Percentiles rank a stretch among this genome's conserved stretches.
Evolutionary conservation across 331 rosid genomes (phyloP).

Genomic region (Acacia pycnantha): DNA sequence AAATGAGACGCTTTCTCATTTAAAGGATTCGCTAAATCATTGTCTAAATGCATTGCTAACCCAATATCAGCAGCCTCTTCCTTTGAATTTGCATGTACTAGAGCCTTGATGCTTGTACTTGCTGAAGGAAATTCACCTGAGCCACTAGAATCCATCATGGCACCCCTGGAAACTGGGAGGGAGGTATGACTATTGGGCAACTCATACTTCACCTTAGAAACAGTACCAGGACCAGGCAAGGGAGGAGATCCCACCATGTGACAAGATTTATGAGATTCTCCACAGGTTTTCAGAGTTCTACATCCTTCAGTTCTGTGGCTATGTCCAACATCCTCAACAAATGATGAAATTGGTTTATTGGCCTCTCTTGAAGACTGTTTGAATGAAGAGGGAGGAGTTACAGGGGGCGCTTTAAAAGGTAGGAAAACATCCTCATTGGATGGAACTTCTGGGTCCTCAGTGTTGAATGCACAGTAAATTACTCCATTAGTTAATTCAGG

Average conservation of each 20-base stretch:
- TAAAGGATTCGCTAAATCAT: slow-evolving; percentile 36
- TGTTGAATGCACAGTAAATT: slow-evolving; percentile 56
- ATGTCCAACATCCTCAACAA: slow-evolving; percentile 42
- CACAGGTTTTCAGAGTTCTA: slow-evolving; percentile 37
- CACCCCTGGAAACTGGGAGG: slow-evolving; percentile 40
- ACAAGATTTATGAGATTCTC: slow-evolving; percentile 47
- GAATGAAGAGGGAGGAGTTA: slow-evolving; percentile 30
- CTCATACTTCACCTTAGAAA: slow-evolving; percentile 44
- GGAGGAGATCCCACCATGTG: slow-evolving; percentile 42
- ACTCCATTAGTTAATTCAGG: slow-evolving; percentile 51
- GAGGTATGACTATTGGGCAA: slow-evolving; percentile 38
- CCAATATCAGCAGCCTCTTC: slow-evolving; percentile 39
- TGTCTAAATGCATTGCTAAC: slow-evolving; percentile 35
- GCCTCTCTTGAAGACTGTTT: slow-evolving; percentile 34
- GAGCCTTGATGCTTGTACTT: slow-evolving; percentile 35
- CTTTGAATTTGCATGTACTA: slow-evolving; percentile 36
- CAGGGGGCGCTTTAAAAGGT: slow-evolving; percentile 44
- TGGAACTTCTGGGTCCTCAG: slow-evolving; percentile 81
- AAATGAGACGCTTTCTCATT: slow-evolving; percentile 41
- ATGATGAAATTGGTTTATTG: slow-evolving; percentile 39
- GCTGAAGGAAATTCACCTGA: slow-evolving; percentile 33
- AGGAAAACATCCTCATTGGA: slow-evolving; percentile 76
- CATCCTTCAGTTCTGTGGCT: slow-evolving; percentile 41
- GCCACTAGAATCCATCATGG: slow-evolving; percentile 41
- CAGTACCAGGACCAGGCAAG: slow-evolving; percentile 39